Evolutionary conservation across 805 yeast species (phyloP).

Genomic region (Yamadazyma olivae): DNA sequence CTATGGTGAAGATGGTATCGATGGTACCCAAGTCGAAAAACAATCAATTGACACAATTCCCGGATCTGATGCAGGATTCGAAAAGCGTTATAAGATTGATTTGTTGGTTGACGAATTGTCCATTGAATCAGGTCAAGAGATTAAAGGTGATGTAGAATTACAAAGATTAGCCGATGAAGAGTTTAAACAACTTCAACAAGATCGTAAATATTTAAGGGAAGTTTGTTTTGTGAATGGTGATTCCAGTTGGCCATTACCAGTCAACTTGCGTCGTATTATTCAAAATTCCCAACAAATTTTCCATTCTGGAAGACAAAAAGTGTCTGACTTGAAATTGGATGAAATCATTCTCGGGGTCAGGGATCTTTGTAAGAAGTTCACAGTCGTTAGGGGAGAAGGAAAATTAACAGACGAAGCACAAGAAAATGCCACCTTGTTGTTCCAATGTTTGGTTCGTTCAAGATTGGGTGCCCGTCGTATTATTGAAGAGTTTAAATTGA

Average conservation of each 20-base stretch:
- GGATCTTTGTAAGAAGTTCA: conserved; percentile 60
- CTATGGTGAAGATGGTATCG: conserved; percentile 99
- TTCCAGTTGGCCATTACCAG: conserved; percentile 96
- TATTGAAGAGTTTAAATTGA: conserved; percentile 84
- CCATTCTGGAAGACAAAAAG: conserved; percentile 86
- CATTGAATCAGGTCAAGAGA: conserved; percentile 86
- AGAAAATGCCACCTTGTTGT: conserved; percentile 82
- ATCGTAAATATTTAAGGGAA: conserved; percentile 75
- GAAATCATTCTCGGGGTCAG: conserved; percentile 76
- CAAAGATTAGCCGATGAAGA: conserved; percentile 83
- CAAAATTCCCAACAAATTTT: conserved; percentile 98
- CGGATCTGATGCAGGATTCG: conserved; percentile 83
- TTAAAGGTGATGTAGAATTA: conserved; percentile 81
- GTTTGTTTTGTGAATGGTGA: conserved; percentile 91
- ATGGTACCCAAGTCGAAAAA: conserved; percentile 96
- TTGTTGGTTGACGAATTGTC: conserved; percentile 64
- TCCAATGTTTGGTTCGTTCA: conserved; percentile 90
- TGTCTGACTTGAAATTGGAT: conserved; percentile 82
- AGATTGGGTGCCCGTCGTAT: conserved; percentile 89
- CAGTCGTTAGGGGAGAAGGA: conserved; percentile 81
- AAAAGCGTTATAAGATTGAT: conserved; percentile 80
- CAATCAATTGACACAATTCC: conserved; percentile 95
- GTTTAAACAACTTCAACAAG: conserved; percentile 70
- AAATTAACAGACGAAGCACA: conserved; percentile 79
- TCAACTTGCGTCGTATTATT: conserved; percentile 90